phyloP scores from a whole-genome alignment of 1,139 yeast genomes.

The Candida frijolesensis region DNA sequence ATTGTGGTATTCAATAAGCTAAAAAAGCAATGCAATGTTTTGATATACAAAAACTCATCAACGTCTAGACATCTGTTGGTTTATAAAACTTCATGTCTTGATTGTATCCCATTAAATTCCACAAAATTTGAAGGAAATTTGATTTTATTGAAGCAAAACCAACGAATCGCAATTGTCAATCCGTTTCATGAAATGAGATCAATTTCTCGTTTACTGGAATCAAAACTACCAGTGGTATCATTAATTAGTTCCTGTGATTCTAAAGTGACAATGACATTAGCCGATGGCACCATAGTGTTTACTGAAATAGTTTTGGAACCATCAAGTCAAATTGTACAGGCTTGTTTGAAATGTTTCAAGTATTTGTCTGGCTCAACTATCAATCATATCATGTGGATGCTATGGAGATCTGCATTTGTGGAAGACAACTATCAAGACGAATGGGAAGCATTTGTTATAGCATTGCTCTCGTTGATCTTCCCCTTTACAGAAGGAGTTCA shows the following conservation, averaged over 20 bases:
- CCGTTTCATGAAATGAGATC: constrained; percentile 67
- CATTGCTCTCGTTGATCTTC: constrained; percentile 49
- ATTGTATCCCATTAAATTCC: constrained; percentile 42
- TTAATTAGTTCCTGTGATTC: constrained; percentile 30
- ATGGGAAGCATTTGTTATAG: constrained; percentile 63
- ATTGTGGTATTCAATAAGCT: constrained; percentile 45
- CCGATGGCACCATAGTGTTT: constrained; percentile 27
- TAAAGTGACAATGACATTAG: constrained; percentile 27
- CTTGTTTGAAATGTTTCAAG: constrained; percentile 51
- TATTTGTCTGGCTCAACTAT: constrained; percentile 60
- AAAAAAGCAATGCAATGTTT: constrained; percentile 44
- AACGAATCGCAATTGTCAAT: constrained; percentile 51
- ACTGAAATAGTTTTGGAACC: constrained; percentile 51
- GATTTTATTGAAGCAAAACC: constrained; percentile 32
- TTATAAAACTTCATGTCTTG: constrained; percentile 39
- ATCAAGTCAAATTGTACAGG: constrained; percentile 38
- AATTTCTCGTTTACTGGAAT: constrained; percentile 32
- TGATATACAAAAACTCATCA: constrained; percentile 47
- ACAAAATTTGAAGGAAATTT: constrained; percentile 42
- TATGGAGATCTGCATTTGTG: constrained; percentile 64
- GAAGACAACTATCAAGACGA: constrained; percentile 48
- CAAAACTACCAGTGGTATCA: constrained; percentile 17
- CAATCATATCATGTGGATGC: constrained; percentile 58
- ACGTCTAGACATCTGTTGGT: constrained; percentile 37
- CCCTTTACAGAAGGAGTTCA: constrained; percentile 35